phyloP scores from a whole-genome alignment of 352 stramenopile species.

The Aphanomyces stellatus region DNA sequence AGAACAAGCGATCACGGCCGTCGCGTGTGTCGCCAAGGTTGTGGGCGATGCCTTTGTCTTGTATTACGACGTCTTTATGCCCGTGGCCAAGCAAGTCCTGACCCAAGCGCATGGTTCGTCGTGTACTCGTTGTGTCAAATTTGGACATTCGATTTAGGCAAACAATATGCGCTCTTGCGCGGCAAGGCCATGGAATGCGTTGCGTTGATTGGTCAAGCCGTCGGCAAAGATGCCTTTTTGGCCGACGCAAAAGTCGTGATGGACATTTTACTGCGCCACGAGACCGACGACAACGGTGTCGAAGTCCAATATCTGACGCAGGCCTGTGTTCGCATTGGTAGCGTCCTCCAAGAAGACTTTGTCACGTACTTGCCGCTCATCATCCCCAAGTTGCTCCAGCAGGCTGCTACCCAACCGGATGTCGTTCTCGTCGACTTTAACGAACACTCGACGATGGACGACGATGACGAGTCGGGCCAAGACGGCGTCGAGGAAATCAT shows the following conservation, averaged over 20 bases:
- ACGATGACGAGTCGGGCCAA: slow-evolving; percentile 40
- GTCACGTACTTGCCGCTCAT: slow-evolving; percentile 79
- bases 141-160: slow-evolving; percentile 26
- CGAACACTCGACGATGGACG: slow-evolving; percentile 10
- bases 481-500: slow-evolving; percentile 69
- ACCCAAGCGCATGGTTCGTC: slow-evolving; percentile 37
- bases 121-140: neutral
- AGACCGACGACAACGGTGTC: slow-evolving; percentile 54
- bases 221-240: slow-evolving; percentile 77
- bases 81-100: slow-evolving; percentile 76
- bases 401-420: slow-evolving; percentile 72
- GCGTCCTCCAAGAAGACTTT: slow-evolving; percentile 81
- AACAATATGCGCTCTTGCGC: slow-evolving; percentile 69
- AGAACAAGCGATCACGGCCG: slow-evolving; percentile 80
- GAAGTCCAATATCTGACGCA: slow-evolving; percentile 84
- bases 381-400: slow-evolving; percentile 70
- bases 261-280: slow-evolving; percentile 69
- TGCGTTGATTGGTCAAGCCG: slow-evolving; percentile 77
- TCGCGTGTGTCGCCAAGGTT: slow-evolving; percentile 77
- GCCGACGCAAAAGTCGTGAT: slow-evolving; percentile 77
- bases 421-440: slow-evolving; percentile 66
- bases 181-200: slow-evolving; percentile 86
- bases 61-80: slow-evolving; percentile 85
- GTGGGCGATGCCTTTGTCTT: slow-evolving; percentile 64
- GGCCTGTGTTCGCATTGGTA: slow-evolving; percentile 78